These are phyloP conservation scores for Solanum chmielewskii DNA, from an alignment of 257 asterid genomes.

Conservation along the genomic window DNA sequence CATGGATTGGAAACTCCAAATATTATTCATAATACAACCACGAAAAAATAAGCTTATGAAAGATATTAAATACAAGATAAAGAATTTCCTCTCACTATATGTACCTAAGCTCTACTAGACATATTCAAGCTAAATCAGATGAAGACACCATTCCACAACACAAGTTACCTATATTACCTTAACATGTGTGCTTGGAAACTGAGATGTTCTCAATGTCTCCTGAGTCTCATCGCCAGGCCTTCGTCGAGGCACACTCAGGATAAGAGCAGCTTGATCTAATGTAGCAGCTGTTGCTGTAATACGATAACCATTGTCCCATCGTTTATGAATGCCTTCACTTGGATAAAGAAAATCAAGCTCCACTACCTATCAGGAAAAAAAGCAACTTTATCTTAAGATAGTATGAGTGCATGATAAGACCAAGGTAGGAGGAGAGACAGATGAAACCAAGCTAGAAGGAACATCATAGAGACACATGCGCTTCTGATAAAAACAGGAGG, in stretches of 20 bases:
- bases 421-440: background rate
- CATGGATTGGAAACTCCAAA: background rate
- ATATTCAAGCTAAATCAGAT: background rate
- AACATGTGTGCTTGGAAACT: slow-evolving; percentile 26
- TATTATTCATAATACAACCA: background rate
- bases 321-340: slow-evolving; percentile 36
- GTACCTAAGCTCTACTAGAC: background rate
- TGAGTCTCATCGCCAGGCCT: slow-evolving; percentile 28
- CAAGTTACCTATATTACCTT: slow-evolving; percentile 12
- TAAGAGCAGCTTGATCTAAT: slow-evolving; percentile 35
- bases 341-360: slow-evolving; percentile 41
- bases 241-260: slow-evolving; percentile 32
- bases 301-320: slow-evolving; percentile 32
- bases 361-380: slow-evolving; percentile 19
- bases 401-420: background rate
- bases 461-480: background rate
- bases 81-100: background rate
- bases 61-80: background rate
- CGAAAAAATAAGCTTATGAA: background rate
- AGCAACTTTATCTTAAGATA: background rate
- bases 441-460: background rate
- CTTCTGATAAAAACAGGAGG: background rate
- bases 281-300: slow-evolving; percentile 38
- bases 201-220: slow-evolving; percentile 35
- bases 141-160: background rate